Base-by-base conservation (phyloP, 495 filamentous ascomycete genomes). In the Schizothecium vesticola region DNA sequence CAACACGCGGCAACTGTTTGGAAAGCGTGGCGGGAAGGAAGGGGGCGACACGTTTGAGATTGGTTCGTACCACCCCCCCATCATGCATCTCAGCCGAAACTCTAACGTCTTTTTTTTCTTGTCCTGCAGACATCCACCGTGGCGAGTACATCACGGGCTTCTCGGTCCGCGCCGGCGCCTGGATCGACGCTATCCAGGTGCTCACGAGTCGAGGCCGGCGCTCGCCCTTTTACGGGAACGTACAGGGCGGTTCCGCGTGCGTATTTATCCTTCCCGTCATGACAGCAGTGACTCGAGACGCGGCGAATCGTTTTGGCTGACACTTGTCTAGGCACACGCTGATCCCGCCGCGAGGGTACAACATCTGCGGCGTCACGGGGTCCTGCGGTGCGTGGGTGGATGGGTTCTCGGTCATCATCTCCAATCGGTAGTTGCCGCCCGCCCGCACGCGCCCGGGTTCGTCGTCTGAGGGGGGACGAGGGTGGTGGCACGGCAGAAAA, bases 151-250 rank as follows among this genome's bases (percentile, higher is more conserved):
- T 99, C 13, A 86, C 92, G 63, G 95, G 95, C 13, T 99, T 99
- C 77, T 89, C 90, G 72, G 81, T 97, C 63, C 84, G 93, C 69
- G 87, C 92, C 56, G 92, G 92, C 12, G 79, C 86, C 43, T 95
- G 92, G 91, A 91, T 97, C 69, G 93, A 97, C 77, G 95, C 88
- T 16, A 87, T 99, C 64, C 92, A 97, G 75, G 90, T 99, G 67
- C 77, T 97, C 74, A 97, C 95, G 9, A 97, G 90, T 73, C 79
- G 91, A 29, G 94, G 93, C 31, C 85, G 95, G 68, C 91, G 89
- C 76, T 97, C 94, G 5, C 88, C 89, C 57, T 74, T 96, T 56
- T 97, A 87, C 83, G 95, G 95, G 19, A 97, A 97, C 74, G 77
- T 89, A 12, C 80, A 81, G 67, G 93, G 93, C 60, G 94, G 95